These are phyloP conservation scores for Clonostachys solani DNA, from an alignment of 2,329 filamentous ascomycete genomes.

Conservation along the genomic window DNA sequence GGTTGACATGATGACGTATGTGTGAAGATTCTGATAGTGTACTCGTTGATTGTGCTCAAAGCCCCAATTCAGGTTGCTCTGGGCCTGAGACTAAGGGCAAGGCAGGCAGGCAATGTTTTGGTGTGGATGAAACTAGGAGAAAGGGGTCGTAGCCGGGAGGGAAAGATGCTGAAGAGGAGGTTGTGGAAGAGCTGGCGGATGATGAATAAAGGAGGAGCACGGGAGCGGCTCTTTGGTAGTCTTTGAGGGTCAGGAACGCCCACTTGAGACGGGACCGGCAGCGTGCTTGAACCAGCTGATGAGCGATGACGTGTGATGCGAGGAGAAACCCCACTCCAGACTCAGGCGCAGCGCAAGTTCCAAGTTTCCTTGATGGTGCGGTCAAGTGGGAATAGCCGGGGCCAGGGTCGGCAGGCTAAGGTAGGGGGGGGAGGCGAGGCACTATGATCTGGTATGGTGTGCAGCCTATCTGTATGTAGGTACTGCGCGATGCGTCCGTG, in stretches of 20 bases:
- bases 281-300: not conserved
- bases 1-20: slow-evolving; percentile 1
- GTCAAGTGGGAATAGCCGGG: no score
- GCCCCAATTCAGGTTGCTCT: not conserved
- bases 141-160: not conserved
- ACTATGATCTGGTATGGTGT: no score
- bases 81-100: not conserved
- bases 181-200: not conserved
- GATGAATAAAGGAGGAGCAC: not conserved
- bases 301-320: slow-evolving; percentile 3
- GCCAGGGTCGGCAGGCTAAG: no score
- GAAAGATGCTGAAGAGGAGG: not conserved
- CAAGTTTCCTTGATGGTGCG: no score
- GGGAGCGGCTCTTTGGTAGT: no score
- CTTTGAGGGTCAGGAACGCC: no score
- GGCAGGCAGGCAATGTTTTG: not conserved
- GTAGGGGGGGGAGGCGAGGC: no score
- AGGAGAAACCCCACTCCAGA: not conserved
- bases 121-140: not conserved
- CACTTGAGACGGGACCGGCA: no score
- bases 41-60: not conserved
- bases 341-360: no score
- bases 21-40: not conserved
- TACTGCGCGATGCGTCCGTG: no score
- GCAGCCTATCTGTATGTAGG: no score